Percentiles rank a stretch among this genome's conserved stretches.
These are phyloP conservation scores for Xylaria sp. DNA, from an alignment of 2,329 filamentous ascomycete genomes.

Conservation along the genomic window DNA sequence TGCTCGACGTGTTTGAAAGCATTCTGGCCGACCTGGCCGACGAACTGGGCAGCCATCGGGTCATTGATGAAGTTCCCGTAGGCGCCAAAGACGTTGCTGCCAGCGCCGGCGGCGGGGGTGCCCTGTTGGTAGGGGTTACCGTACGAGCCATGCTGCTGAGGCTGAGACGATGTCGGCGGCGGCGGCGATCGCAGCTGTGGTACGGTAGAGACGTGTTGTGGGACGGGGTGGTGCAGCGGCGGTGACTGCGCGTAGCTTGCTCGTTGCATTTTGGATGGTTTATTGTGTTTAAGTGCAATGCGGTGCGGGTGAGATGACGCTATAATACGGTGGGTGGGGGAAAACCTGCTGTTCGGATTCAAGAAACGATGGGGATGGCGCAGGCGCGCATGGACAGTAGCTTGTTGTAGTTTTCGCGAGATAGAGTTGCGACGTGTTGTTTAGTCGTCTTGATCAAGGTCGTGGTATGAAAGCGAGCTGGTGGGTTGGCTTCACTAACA, in stretches of 20 bases:
- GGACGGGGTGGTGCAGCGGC: constrained; percentile 94
- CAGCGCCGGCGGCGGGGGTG: constrained; percentile 57
- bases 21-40: constrained; percentile 91
- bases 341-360: neutral
- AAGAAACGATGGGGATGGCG: neutral
- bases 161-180: constrained; percentile 75
- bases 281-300: neutral
- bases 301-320: constrained; percentile 3
- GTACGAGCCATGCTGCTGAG: constrained; percentile 73
- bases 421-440: constrained; percentile 9
- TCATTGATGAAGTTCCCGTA: constrained; percentile 97
- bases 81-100: constrained; percentile 69
- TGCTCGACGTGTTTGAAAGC: constrained; percentile 95
- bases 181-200: constrained; percentile 96
- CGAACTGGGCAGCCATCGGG: constrained; percentile 87
- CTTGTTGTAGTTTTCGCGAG: neutral
- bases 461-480: neutral
- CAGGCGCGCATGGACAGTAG: neutral
- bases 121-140: constrained; percentile 80
- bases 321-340: neutral
- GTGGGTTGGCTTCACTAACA: constrained; percentile 4
- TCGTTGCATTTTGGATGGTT: constrained; percentile 80
- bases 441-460: neutral
- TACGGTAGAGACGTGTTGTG: constrained; percentile 97
- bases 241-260: constrained; percentile 86